phyloP scores from a whole-genome alignment of 208 protist species.

The Trypanosoma theileri region DNA sequence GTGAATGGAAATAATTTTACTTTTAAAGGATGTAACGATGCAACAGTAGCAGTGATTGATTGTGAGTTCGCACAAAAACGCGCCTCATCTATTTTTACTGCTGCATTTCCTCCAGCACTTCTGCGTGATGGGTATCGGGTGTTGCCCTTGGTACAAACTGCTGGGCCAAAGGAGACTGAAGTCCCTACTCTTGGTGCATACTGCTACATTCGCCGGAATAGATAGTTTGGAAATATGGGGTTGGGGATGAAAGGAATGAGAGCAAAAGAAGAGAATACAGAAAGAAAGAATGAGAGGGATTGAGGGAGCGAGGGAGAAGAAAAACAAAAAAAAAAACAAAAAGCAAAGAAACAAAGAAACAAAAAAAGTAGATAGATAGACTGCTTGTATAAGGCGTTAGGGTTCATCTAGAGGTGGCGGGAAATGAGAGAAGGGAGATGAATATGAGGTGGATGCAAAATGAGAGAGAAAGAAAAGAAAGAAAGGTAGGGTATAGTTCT shows the following conservation, averaged over 20 bases:
- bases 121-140: conserved; percentile 74
- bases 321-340: too few species aligned
- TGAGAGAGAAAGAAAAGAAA: conserved; percentile 1
- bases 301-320: neutral
- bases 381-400: too few species aligned
- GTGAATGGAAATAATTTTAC: conserved; percentile 56
- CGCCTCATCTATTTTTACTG: conserved; percentile 49
- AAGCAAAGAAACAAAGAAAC: too few species aligned
- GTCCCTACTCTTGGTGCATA: conserved; percentile 61
- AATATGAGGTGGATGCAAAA: neutral
- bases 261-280: neutral
- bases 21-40: conserved; percentile 69
- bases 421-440: too few species aligned
- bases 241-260: neutral
- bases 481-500: too few species aligned
- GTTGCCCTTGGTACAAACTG: conserved; percentile 47
- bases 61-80: conserved; percentile 76
- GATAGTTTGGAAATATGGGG: neutral
- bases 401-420: too few species aligned
- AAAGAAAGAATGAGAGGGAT: neutral
- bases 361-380: too few species aligned
- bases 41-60: conserved; percentile 63
- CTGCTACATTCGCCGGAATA: conserved; percentile 51
- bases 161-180: conserved; percentile 41
- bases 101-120: conserved; percentile 66